Evolutionary conservation across 2,329 filamentous ascomycete species (phyloP).

Genomic region (Phaeoacremonium minimum): DNA sequence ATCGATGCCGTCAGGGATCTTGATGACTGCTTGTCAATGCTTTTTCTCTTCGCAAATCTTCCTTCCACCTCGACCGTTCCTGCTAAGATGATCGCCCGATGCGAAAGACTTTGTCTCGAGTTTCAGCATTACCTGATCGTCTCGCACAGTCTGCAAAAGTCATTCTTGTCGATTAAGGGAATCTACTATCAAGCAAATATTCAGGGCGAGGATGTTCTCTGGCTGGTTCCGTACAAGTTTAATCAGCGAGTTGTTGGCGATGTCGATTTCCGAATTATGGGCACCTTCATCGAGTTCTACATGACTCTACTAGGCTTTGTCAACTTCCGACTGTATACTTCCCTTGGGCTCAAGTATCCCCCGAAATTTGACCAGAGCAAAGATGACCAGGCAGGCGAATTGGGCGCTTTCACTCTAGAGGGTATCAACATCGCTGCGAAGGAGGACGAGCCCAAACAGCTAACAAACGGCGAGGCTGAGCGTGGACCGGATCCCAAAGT

Average conservation of each 20-base stretch:
- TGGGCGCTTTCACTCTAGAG: constrained; percentile 88
- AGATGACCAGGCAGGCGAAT: constrained; percentile 85
- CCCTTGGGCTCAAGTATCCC: constrained; percentile 87
- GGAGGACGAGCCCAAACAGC: constrained; percentile 48
- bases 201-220: constrained; percentile 92
- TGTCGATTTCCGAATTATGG: constrained; percentile 98
- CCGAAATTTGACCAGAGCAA: constrained; percentile 86
- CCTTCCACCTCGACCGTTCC: constrained; percentile 87
- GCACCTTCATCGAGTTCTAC: constrained; percentile 98
- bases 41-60: constrained; percentile 95
- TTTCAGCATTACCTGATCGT: constrained; percentile 97
- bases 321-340: constrained; percentile 92
- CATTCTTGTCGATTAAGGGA: constrained; percentile 96
- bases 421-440: constrained; percentile 58
- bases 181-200: constrained; percentile 99
- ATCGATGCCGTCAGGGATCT: constrained; percentile 89
- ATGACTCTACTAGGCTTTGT: constrained; percentile 93
- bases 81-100: constrained; percentile 91
- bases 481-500: constrained; percentile 57
- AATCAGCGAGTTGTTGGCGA: constrained; percentile 92
- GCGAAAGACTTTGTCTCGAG: constrained; percentile 88
- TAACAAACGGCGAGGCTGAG: constrained; percentile 43
- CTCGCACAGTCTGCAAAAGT: constrained; percentile 87
- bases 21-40: constrained; percentile 93
- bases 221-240: constrained; percentile 97